Base-by-base conservation (phyloP, 345 rosid genomes). In the Populus pruinosa region DNA sequence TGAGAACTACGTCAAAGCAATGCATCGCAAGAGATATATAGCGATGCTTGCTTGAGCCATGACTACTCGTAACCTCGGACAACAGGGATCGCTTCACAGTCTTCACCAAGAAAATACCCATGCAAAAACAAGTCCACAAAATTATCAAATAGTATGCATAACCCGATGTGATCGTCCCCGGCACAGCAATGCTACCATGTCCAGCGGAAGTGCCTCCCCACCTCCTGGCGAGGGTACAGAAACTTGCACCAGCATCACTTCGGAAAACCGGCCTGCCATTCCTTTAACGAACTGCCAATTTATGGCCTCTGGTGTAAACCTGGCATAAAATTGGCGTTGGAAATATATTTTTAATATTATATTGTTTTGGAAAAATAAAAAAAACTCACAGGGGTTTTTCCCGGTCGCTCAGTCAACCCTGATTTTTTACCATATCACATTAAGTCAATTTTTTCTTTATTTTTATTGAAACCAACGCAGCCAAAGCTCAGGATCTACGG, bases 221-320 rank as follows among this genome's bases (percentile, higher is more conserved):
- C 86, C 86, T 64, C 90, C 89, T 12, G 86, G 76, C 49, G 92
- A 87, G 21, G 85, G 75, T 50, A 89, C 70, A 2, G 85, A 81
- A 20, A 86, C 80, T 69, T 87, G 87, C 55, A 87, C 77, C 71
- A 86, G 83, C 88, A 87, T 77, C 70, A 87, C 88, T 77, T 87
- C 85, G 36, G 87, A 31, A 78, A 85, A 81, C 92, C 90, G 86
- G 59, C 90, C 89, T 33, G 84, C 83, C 59, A 87, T 41, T 66
- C 90, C 90, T 82, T 86, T 89, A 56, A 87, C 88, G 61, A 89
- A 86, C 78, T 84, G 83, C 92, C 88, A 86, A 59, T 87, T 87
- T 77, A 86, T 83, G 59, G 89, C 88, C 62, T 87, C 92, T 1
- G 92, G 92, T 55, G 82, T 83, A 69, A 81, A 82, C 83, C 87